phyloP scores from a whole-genome alignment of 371 early-diverging fungal species.

The Umbelopsis sp. region DNA sequence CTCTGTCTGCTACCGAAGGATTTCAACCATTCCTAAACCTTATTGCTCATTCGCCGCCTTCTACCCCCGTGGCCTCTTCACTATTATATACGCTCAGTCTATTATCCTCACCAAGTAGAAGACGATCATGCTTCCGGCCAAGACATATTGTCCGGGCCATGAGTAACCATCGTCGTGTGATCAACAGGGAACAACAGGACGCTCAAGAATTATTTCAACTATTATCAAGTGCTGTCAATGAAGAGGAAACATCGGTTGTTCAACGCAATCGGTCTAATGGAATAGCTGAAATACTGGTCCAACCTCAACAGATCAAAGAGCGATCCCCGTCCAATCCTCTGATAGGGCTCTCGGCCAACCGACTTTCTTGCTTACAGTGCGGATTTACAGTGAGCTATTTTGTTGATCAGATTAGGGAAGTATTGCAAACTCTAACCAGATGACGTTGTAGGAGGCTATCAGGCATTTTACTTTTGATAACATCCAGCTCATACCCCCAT shows the following conservation, averaged over 20 bases:
- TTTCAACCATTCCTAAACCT: conserved; percentile 39
- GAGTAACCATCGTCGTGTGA: conserved; percentile 37
- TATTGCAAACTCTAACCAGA: neutral
- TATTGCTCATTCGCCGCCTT: conserved; percentile 20
- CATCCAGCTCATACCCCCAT: conserved; percentile 67
- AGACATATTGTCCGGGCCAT: conserved; percentile 35
- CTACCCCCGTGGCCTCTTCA: conserved; percentile 39
- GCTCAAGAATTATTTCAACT: conserved; percentile 93
- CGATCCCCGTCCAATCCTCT: conserved; percentile 52
- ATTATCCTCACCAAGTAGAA: conserved; percentile 30
- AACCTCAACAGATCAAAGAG: neutral
- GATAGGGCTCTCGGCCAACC: conserved; percentile 69
- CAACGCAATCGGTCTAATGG: conserved; percentile 18
- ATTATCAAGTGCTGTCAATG: conserved; percentile 72
- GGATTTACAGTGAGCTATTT: conserved; percentile 64
- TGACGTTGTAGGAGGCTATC: conserved; percentile 60
- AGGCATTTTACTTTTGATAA: conserved; percentile 80
- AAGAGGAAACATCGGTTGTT: conserved; percentile 49
- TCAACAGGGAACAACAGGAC: conserved; percentile 83
- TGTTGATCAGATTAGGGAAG: neutral
- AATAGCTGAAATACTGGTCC: neutral
- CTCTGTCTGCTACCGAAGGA: conserved; percentile 48
- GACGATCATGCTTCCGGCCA: conserved; percentile 36
- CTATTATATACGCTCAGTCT: conserved; percentile 38
- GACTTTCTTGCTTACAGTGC: conserved; percentile 76